Base-by-base conservation (phyloP, 306 rosid species). In the Medicago arabica region DNA sequence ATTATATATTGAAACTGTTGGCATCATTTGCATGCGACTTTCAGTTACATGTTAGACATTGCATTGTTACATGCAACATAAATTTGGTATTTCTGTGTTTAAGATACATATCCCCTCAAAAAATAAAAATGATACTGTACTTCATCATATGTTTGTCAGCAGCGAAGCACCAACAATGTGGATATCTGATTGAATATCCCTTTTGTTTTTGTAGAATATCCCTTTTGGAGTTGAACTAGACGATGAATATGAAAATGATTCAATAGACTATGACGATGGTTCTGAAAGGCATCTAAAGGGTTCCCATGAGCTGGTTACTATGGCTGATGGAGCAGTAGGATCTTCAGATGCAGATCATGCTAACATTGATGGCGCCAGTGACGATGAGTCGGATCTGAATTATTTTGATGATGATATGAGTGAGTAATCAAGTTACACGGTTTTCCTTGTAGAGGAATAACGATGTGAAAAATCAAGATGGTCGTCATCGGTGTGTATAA, bases 401-500 rank as follows among this genome's bases (percentile, higher is more conserved):
- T 94, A 88, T 80, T 90, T 90, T 71, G 89, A 84, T 6, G 87
- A 87, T 86, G 92, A 87, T 71, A 43, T 87, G 73, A 90, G 96
- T 76, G 97, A 89, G 63, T 87, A 84, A 78, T 69, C 60, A 41
- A 57, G 61, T 53, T 77, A 50, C 60, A 55, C 21, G 78, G 10
- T 78, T 72, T 75, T 61, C 57, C 57, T 63, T 66, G 77, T 80
- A 53, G 50, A 67, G 70, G 66, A 65, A 59, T 18, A 36, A 62
- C 15, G 50, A 70, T n/a, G 80, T 62, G 82, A 46, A 81, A 49
- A 71, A 21, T 74, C 40, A 41, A 62, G 64, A 9, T 55, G 38
- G 38, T 5, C 36, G 6, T 5, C 18, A 34, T 65, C 41, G 11
- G 23, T 39, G 36, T 43, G 21, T 15, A 16, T 46, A 28, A 36